Conservation (phyloP, 2,329 filamentous ascomycete species). For the Ophiostoma sp. region DNA sequence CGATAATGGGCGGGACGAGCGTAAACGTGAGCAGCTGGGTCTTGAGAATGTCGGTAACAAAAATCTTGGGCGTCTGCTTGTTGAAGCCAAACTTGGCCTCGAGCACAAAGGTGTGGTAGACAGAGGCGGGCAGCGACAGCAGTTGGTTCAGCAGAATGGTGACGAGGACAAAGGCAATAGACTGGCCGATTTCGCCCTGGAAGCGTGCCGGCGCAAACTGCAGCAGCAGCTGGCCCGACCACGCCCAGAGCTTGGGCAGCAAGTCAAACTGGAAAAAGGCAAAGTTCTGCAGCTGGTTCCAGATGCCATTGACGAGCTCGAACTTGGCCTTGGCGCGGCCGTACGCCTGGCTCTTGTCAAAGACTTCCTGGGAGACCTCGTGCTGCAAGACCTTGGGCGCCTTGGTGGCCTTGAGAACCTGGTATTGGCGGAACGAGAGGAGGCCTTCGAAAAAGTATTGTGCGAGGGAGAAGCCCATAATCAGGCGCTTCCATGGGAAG, state of each 20-base stretch:
- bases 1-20: conserved; percentile 83
- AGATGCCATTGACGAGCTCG: conserved; percentile 76
- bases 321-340: conserved; percentile 95
- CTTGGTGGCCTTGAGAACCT: conserved; percentile 74
- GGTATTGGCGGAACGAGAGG: conserved; percentile 87
- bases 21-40: conserved; percentile 77
- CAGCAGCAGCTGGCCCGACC: conserved; percentile 73
- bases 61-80: conserved; percentile 89
- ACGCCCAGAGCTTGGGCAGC: conserved; percentile 84
- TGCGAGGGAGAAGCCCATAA: conserved; percentile 89
- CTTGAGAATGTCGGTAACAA: conserved; percentile 89
- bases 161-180: conserved; percentile 84
- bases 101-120: conserved; percentile 94
- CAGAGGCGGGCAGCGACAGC: conserved; percentile 74
- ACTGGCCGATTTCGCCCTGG: conserved; percentile 89
- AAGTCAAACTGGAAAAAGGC: conserved; percentile 88
- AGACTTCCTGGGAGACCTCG: conserved; percentile 86
- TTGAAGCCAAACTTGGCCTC: conserved; percentile 99
- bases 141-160: conserved; percentile 82
- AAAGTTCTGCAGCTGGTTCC: conserved; percentile 83
- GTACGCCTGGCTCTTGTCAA: conserved; percentile 94
- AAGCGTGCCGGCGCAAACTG: conserved; percentile 75
- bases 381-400: conserved; percentile 84
- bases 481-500: conserved; percentile 97
- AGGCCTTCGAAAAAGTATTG: conserved; percentile 90